A percentile compares a stretch with the other conserved stretches of the same genome.
Evolutionary conservation across 176 grass and related monocot species (phyloP).

Genomic region (Aegilops speltoides): DNA sequence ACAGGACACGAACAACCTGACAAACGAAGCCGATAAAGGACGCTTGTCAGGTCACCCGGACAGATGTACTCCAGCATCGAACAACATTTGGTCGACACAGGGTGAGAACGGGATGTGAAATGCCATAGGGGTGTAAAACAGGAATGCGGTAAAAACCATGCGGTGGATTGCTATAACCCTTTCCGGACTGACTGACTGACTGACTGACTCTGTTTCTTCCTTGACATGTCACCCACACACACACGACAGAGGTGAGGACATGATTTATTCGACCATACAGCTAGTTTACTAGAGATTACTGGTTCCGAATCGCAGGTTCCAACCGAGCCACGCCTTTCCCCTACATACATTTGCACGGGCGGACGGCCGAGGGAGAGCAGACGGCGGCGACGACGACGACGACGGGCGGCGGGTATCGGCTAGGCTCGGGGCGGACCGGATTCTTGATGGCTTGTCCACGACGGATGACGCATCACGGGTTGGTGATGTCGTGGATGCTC

Average conservation of each 20-base stretch:
- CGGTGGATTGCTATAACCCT: neutral
- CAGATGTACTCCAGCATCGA: neutral
- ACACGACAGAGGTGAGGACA: neutral
- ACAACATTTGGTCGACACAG: neutral
- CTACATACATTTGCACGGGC: neutral
- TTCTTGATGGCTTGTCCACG: neutral
- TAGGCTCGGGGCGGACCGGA: neutral
- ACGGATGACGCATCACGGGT: constrained; percentile 16
- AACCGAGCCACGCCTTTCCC: neutral
- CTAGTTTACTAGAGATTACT: neutral
- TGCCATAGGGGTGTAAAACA: neutral
- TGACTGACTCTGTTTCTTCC: neutral
- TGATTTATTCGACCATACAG: constrained; percentile 14
- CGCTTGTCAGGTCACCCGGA: neutral
- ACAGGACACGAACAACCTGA: neutral
- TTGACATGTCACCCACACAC: neutral
- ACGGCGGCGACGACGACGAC: neutral
- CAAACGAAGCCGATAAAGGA: neutral
- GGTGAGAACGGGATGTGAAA: neutral
- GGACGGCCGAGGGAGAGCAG: neutral
- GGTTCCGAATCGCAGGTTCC: neutral
- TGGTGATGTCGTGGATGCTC: constrained; percentile 96
- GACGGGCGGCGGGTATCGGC: neutral
- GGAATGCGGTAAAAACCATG: neutral
- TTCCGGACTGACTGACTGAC: neutral